Percentiles rank a stretch among this genome's conserved stretches.
Evolutionary conservation across 2,329 filamentous ascomycete genomes (phyloP).

Genomic region (Fusarium dlaminii): DNA sequence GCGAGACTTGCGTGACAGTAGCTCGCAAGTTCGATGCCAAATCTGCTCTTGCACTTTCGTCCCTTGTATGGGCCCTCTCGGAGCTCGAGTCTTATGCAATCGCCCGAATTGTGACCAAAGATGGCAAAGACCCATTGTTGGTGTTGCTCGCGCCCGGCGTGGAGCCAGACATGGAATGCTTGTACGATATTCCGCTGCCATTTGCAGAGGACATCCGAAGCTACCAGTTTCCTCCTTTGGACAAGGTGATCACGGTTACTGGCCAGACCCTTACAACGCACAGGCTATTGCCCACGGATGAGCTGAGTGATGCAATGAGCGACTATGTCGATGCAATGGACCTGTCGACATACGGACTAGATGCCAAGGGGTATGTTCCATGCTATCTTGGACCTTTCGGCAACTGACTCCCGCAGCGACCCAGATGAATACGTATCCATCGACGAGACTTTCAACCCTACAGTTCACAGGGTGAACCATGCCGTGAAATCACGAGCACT

Average conservation of each 20-base stretch:
- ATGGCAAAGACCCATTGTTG: conserved; percentile 79
- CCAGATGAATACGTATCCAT: conserved; percentile 75
- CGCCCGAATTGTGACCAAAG: conserved; percentile 85
- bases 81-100: conserved; percentile 88
- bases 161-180: conserved; percentile 81
- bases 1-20: conserved; percentile 80
- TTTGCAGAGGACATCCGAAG: conserved; percentile 91
- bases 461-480: conserved; percentile 88
- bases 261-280: conserved; percentile 84
- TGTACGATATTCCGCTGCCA: conserved; percentile 89
- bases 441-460: conserved; percentile 84
- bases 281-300: conserved; percentile 79
- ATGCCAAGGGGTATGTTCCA: conserved; percentile 75
- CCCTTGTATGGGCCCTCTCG: conserved; percentile 85
- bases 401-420: conserved; percentile 46
- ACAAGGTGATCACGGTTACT: conserved; percentile 86
- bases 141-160: conserved; percentile 83
- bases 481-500: conserved; percentile 85
- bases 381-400: neutral
- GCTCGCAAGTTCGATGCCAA: conserved; percentile 82
- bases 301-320: conserved; percentile 83
- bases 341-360: conserved; percentile 73
- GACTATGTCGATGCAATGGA: conserved; percentile 96
- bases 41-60: conserved; percentile 85
- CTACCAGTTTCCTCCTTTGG: conserved; percentile 92